These are phyloP conservation scores for Heliamphora pulchella DNA, from an alignment of 179 eudicot species.

Conservation along the genomic window DNA sequence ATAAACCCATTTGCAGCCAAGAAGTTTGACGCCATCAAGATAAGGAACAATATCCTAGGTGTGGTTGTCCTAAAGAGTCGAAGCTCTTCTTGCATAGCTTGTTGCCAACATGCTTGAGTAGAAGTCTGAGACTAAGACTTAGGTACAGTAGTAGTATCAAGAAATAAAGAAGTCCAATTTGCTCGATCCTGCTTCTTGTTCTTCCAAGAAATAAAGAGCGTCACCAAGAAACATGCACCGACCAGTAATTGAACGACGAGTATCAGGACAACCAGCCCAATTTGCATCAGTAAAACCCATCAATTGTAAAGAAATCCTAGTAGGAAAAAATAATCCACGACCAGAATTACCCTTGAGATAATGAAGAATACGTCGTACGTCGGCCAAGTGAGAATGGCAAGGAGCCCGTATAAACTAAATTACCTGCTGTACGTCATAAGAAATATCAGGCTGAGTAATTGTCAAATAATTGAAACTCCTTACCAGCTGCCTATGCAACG, in stretches of 20 bases:
- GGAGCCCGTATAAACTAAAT: slow-evolving; percentile 11
- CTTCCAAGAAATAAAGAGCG: background rate
- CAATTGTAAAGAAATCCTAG: background rate
- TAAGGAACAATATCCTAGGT: background rate
- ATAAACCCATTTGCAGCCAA: slow-evolving; percentile 2
- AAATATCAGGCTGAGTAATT: slow-evolving; percentile 6
- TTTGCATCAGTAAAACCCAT: background rate
- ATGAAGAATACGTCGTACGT: background rate
- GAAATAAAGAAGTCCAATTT: too few relatives aligned
- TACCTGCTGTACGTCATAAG: background rate
- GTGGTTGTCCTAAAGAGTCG: background rate
- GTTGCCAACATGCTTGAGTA: background rate
- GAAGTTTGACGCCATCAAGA: background rate
- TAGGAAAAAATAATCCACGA: background rate
- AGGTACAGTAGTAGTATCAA: too few relatives aligned
- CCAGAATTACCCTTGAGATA: background rate
- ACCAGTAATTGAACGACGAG: background rate
- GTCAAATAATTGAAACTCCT: slow-evolving; percentile 4
- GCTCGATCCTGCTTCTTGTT: background rate
- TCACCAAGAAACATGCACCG: background rate
- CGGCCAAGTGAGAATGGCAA: background rate
- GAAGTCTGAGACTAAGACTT: too few relatives aligned
- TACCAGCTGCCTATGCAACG: background rate
- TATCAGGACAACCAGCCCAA: background rate
- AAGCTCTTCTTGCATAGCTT: background rate